Percentiles rank a stretch among this genome's conserved stretches.
phyloP scores from a whole-genome alignment of 495 filamentous ascomycete genomes.

The Hypoxylon trugodes region DNA sequence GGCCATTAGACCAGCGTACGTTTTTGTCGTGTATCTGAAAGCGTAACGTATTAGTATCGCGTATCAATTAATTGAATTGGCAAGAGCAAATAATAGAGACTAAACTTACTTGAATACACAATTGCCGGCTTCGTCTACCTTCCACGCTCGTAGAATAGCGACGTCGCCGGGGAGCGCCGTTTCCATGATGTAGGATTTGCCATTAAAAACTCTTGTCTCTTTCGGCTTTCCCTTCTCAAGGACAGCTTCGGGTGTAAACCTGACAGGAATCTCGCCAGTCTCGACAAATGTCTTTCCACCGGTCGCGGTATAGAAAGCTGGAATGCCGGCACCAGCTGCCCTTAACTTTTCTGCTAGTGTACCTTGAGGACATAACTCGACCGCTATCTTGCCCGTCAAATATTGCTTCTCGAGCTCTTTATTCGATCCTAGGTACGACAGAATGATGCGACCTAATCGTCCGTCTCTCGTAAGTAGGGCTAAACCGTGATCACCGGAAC shows the following conservation, averaged over 20 bases:
- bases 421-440: constrained; percentile 69
- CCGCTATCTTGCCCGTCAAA: constrained; percentile 66
- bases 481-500: constrained; percentile 62
- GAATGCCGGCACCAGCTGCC: constrained; percentile 71
- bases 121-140: constrained; percentile 71
- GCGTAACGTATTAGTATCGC: not conserved
- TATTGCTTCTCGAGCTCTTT: constrained; percentile 72
- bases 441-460: constrained; percentile 67
- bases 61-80: too few species aligned
- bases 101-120: constrained; percentile 62
- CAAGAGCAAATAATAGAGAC: too few species aligned
- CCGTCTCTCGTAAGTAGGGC: constrained; percentile 61
- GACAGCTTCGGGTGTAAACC: constrained; percentile 61
- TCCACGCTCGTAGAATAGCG: constrained; percentile 69
- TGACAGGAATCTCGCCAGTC: constrained; percentile 66
- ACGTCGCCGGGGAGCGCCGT: constrained; percentile 69
- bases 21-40: constrained; percentile 67
- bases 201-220: constrained; percentile 68
- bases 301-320: constrained; percentile 72
- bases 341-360: constrained; percentile 69
- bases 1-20: constrained; percentile 66
- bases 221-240: constrained; percentile 62
- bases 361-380: constrained; percentile 72
- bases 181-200: constrained; percentile 68
- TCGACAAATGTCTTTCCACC: constrained; percentile 68